A percentile compares a stretch with the other conserved stretches of the same genome.
These are phyloP conservation scores for Macrophomina phaseolina DNA, from an alignment of 2,329 filamentous ascomycete species.

Conservation along the genomic window DNA sequence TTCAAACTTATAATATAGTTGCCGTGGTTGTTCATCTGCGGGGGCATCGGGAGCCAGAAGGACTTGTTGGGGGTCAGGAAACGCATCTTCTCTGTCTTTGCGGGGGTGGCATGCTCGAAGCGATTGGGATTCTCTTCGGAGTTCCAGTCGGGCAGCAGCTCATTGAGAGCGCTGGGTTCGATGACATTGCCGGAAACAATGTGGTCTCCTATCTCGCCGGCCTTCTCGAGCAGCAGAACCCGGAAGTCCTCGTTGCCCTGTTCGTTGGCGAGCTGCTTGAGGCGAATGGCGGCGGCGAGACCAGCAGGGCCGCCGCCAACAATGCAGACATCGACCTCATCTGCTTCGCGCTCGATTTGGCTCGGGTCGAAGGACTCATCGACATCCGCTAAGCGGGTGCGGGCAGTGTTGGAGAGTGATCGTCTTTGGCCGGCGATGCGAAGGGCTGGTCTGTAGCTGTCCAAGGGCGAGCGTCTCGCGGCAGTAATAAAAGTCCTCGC, in stretches of 20 bases:
- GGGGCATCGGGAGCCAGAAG: slow-evolving; percentile 83
- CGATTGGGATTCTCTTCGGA: slow-evolving; percentile 84
- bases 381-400: slow-evolving; percentile 42
- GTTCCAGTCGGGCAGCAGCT: slow-evolving; percentile 93
- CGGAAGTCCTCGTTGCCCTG: slow-evolving; percentile 95
- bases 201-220: slow-evolving; percentile 91
- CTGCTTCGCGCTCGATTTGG: slow-evolving; percentile 81
- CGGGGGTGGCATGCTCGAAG: slow-evolving; percentile 87
- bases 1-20: slow-evolving; percentile 98
- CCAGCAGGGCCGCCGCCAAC: slow-evolving; percentile 95
- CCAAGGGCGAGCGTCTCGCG: neutral
- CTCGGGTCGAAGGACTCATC: slow-evolving; percentile 52
- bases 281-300: slow-evolving; percentile 86
- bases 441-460: slow-evolving; percentile 38
- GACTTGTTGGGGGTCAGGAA: slow-evolving; percentile 84
- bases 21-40: slow-evolving; percentile 97
- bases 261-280: slow-evolving; percentile 95
- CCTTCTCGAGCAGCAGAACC: slow-evolving; percentile 91
- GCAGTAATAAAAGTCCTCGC: slow-evolving; percentile 5
- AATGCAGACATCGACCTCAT: slow-evolving; percentile 96
- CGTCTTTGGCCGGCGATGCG: slow-evolving; percentile 47
- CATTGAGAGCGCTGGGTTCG: slow-evolving; percentile 84
- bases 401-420: slow-evolving; percentile 42
- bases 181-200: slow-evolving; percentile 96
- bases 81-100: slow-evolving; percentile 84